A percentile compares a stretch with the other conserved stretches of the same genome.
phyloP scores from a whole-genome alignment of 768 basidiomycete species.

The Coprinellus micaceus region DNA sequence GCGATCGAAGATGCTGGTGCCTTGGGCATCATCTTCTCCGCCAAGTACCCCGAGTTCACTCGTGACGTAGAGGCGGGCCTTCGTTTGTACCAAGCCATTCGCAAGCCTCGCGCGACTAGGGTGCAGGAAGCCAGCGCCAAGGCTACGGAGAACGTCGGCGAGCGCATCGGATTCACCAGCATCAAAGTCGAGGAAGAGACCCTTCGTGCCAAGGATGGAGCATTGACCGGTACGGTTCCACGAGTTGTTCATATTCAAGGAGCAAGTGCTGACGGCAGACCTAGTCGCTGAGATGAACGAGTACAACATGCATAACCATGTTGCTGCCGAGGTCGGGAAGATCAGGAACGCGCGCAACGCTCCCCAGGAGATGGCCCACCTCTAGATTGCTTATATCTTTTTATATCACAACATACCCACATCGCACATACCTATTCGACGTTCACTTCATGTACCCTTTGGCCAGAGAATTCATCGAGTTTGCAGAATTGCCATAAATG shows the following conservation, averaged over 20 bases:
- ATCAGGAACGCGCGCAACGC: slow-evolving; percentile 6
- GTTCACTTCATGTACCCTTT: neutral
- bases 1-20: slow-evolving; percentile 32
- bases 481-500: neutral
- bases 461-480: neutral
- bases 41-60: slow-evolving; percentile 22
- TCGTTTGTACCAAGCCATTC: slow-evolving; percentile 24
- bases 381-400: neutral
- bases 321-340: slow-evolving; percentile 14
- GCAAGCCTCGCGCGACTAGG: slow-evolving; percentile 28
- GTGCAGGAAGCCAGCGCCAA: slow-evolving; percentile 25
- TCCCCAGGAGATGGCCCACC: slow-evolving; percentile 11
- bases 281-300: slow-evolving; percentile 31
- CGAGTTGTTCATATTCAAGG: neutral
- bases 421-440: neutral
- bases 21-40: slow-evolving; percentile 28
- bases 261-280: neutral
- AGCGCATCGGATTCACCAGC: slow-evolving; percentile 30
- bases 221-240: slow-evolving; percentile 23
- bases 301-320: slow-evolving; percentile 27
- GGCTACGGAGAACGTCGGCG: slow-evolving; percentile 30
- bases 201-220: slow-evolving; percentile 23
- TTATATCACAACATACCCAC: neutral
- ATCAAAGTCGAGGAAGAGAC: slow-evolving; percentile 25
- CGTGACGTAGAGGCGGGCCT: slow-evolving; percentile 22